Percentiles rank a stretch among this genome's conserved stretches.
Evolutionary conservation across 306 rosid species (phyloP).

Genomic region (Carpinus viminea): DNA sequence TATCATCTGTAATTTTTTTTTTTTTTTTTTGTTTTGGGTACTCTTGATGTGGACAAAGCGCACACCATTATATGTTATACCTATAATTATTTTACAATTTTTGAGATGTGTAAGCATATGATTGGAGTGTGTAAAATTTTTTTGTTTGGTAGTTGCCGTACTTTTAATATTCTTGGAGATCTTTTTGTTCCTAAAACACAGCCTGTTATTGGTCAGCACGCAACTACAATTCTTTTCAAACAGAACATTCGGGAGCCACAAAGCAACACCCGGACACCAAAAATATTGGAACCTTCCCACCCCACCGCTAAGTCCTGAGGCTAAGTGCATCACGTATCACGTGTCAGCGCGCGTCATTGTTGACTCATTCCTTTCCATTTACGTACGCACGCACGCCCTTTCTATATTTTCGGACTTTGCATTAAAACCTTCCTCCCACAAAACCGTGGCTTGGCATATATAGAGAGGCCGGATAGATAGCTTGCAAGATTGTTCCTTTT

Average conservation of each 20-base stretch:
- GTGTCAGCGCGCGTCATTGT: slow-evolving; percentile 29
- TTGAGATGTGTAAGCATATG: no score
- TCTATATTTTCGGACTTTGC: neutral
- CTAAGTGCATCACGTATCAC: neutral
- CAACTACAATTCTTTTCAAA: no score
- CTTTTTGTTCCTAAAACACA: no score
- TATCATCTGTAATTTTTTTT: no score
- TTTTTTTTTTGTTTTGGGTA: no score
- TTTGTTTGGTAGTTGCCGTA: no score
- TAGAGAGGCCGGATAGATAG: neutral
- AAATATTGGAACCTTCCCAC: neutral
- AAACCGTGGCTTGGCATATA: neutral
- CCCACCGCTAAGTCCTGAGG: neutral
- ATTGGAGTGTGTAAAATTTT: no score
- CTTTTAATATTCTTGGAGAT: no score
- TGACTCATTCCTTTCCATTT: slow-evolving; percentile 28
- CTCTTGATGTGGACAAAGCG: no score
- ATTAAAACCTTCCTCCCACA: slow-evolving; percentile 1
- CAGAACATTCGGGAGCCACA: slow-evolving; percentile 12
- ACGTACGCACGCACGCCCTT: slow-evolving; percentile 23
- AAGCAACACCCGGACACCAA: neutral
- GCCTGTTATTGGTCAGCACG: neutral
- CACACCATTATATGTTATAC: no score
- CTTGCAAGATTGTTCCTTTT: neutral
- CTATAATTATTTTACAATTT: no score